Conservation (phyloP, 306 rosid species). For the Dryas octopetala region DNA sequence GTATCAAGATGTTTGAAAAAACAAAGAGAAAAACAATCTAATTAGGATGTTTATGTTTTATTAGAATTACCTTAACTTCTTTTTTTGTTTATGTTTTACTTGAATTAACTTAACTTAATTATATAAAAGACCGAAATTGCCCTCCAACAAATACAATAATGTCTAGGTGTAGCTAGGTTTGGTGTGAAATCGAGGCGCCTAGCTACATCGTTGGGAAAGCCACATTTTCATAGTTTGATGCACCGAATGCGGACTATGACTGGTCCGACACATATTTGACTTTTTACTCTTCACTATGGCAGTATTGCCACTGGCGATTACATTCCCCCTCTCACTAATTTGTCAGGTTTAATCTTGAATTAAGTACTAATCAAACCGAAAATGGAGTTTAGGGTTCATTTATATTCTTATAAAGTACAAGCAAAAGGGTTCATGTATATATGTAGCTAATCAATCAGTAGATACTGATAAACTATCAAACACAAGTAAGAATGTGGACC, state of each 20-base stretch:
- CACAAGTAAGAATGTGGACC: background rate
- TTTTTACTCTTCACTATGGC: slow-evolving; percentile 4
- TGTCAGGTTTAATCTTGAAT: background rate
- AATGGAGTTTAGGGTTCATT: too few relatives aligned
- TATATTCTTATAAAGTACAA: background rate
- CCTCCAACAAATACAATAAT: background rate
- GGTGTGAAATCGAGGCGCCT: slow-evolving; percentile 7
- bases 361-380: background rate
- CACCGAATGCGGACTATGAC: slow-evolving; percentile 19
- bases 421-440: background rate
- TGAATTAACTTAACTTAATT: background rate
- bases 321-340: too few relatives aligned
- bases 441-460: background rate
- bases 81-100: background rate
- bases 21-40: too few relatives aligned
- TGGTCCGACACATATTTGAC: slow-evolving; percentile 29
- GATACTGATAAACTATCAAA: background rate
- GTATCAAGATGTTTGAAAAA: too few relatives aligned
- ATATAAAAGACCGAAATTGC: background rate
- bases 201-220: background rate
- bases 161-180: background rate
- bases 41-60: too few relatives aligned
- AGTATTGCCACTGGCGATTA: background rate
- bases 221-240: slow-evolving; percentile 16
- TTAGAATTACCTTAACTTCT: too few relatives aligned